Evolutionary conservation across 2,329 filamentous ascomycete genomes (phyloP), one percentile per base, ranked within the genome.

Genomic region (Colletotrichum coccodes): DNA sequence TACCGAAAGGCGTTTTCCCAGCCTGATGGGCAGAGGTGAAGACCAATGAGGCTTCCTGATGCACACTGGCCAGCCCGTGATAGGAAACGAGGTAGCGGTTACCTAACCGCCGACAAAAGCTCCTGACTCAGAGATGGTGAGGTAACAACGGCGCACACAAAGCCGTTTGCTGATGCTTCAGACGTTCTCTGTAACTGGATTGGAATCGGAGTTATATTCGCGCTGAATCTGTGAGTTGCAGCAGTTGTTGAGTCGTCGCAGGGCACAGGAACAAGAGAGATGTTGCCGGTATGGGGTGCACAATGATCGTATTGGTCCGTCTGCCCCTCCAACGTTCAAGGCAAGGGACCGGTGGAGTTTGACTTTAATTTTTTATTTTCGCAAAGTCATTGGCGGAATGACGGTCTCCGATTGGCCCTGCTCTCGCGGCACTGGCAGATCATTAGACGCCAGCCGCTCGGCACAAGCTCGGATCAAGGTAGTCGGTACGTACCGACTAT

Each of bases 271-370:
- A 46, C 21, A 38, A 18, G 28, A 23, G 36, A 58, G 52, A 38
- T 28, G 60, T 64, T 18, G 60, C 60, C 50, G 59, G 52, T 50
- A 34, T 23, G 14, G 14, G 47, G 52, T 30, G 28, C 50, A 52
- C 36, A n/a, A 30, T 42, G 36, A 52, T 26, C 34, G 65, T 61
- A 68, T 53, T 60, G 47, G 34, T 52, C 54, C 21, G 30, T 26
- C 40, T 66, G 62, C 61, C 61, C 66, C 66, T 69, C 61, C 61
- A 69, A 50, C n/a, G 50, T 34, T 54, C 65, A 68, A 60, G 65
- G 66, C 66, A 69, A 54, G 56, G 56, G 56, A 50, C 38, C 30
- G 47, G 66, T 69, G 66, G 66, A 54, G 61, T 50, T 38, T 54
- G 36, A 56, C 28, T 52, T 67, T 47, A 62, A 44, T 50, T 60